A percentile compares a stretch with the other conserved stretches of the same genome.
phyloP scores from a whole-genome alignment of 2,329 filamentous ascomycete genomes.

The Acrocalymma vagum region DNA sequence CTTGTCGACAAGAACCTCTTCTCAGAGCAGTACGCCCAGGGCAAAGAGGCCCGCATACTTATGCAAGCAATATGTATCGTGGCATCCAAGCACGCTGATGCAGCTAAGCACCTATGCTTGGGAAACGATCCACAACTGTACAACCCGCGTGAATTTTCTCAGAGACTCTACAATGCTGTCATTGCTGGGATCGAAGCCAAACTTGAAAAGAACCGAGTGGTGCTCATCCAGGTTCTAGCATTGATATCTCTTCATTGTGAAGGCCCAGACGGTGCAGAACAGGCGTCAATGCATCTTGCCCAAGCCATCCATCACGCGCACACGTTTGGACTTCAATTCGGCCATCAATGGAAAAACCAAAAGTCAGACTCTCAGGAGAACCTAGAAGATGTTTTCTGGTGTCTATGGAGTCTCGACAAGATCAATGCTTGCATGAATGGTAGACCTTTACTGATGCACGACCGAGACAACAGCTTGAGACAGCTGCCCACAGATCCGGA shows the following conservation, averaged over 20 bases:
- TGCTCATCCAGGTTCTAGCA: slow-evolving; percentile 56
- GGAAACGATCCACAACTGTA: slow-evolving; percentile 42
- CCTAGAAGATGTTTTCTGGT: slow-evolving; percentile 59
- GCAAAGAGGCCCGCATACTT: slow-evolving; percentile 48
- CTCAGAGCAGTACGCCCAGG: slow-evolving; percentile 44
- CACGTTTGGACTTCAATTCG: slow-evolving; percentile 57
- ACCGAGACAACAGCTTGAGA: slow-evolving; percentile 56
- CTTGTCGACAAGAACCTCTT: slow-evolving; percentile 56
- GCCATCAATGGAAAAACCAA: slow-evolving; percentile 49
- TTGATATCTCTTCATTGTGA: slow-evolving; percentile 58
- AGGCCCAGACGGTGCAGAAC: slow-evolving; percentile 57
- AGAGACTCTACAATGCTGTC: slow-evolving; percentile 53
- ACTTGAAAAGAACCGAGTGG: slow-evolving; percentile 54
- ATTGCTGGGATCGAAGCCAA: slow-evolving; percentile 52
- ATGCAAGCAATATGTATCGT: slow-evolving; percentile 58
- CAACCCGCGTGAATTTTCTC: slow-evolving; percentile 54
- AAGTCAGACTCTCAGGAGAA: slow-evolving; percentile 48
- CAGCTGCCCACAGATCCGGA: slow-evolving; percentile 52
- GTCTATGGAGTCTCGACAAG: slow-evolving; percentile 58
- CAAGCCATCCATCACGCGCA: slow-evolving; percentile 61
- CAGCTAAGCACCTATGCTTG: slow-evolving; percentile 50
- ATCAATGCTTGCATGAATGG: slow-evolving; percentile 58
- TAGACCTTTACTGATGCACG: slow-evolving; percentile 57
- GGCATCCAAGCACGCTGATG: slow-evolving; percentile 56
- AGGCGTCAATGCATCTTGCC: slow-evolving; percentile 55